Conservation (phyloP, 331 rosid genomes). For the Stylosanthes scabra region DNA sequence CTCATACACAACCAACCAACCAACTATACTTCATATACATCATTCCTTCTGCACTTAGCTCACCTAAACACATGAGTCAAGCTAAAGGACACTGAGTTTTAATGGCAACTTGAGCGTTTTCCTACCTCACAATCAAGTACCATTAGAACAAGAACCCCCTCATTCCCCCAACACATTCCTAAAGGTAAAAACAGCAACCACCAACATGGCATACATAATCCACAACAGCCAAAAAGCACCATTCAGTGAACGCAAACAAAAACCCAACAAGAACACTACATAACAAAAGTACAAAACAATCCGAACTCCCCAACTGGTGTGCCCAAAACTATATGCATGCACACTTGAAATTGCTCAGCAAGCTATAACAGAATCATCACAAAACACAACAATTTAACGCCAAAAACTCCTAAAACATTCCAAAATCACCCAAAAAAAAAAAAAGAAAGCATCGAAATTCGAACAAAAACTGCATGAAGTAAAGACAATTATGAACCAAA, state of each 20-base stretch:
- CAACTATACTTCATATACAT: conserved; percentile 11
- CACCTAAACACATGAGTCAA: not conserved
- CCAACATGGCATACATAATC: conserved; percentile 13
- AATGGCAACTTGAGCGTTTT: conserved; percentile 15
- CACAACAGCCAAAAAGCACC: not conserved
- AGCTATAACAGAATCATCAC: conserved; percentile 11
- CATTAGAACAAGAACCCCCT: not conserved
- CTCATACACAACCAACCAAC: not conserved
- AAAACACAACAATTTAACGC: not conserved
- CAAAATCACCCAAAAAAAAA: not conserved
- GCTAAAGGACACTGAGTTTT: not conserved
- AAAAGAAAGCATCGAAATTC: not conserved
- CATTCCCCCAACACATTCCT: not conserved
- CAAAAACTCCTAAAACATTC: not conserved
- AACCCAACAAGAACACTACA: conserved; percentile 7
- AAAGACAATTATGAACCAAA: not conserved
- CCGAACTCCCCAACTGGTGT: not conserved
- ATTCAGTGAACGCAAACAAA: not conserved
- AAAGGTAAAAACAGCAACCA: not conserved
- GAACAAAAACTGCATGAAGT: not conserved
- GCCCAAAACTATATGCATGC: not conserved
- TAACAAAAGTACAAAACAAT: conserved; percentile 18
- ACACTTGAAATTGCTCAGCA: conserved; percentile 8
- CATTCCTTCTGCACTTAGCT: conserved; percentile 22
- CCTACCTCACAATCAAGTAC: conserved; percentile 21